These are phyloP conservation scores for Ustilago cynodontis DNA, from an alignment of 1,284 basidiomycete species.

Conservation along the genomic window DNA sequence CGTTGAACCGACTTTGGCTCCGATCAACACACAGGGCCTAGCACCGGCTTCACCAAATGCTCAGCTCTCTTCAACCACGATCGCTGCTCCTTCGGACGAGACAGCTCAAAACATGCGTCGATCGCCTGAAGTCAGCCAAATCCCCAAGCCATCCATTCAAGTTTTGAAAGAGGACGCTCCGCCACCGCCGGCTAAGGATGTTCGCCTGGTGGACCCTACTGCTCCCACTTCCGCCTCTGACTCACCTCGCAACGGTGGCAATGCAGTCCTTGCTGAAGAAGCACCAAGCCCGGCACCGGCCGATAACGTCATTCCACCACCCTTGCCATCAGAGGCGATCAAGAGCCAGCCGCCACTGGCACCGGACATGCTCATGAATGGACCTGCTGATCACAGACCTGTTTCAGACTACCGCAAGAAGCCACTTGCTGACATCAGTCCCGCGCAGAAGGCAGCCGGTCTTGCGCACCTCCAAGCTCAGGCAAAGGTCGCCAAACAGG, in stretches of 20 bases:
- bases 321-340: slow-evolving; percentile 39
- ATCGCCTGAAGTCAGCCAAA: slow-evolving; percentile 24
- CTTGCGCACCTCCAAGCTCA: slow-evolving; percentile 45
- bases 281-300: slow-evolving; percentile 12
- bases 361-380: slow-evolving; percentile 30
- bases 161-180: slow-evolving; percentile 16
- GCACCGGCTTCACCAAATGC: slow-evolving; percentile 28
- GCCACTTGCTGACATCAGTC: slow-evolving; percentile 53
- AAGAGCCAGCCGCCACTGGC: slow-evolving; percentile 13
- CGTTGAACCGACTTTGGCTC: slow-evolving; percentile 20
- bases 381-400: slow-evolving; percentile 42
- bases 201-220: slow-evolving; percentile 1
- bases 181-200: slow-evolving; percentile 28
- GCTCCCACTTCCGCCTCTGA: not conserved
- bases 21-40: slow-evolving; percentile 37
- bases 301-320: slow-evolving; percentile 56
- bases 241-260: slow-evolving; percentile 12
- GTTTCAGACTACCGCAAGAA: slow-evolving; percentile 60
- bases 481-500: slow-evolving; percentile 28
- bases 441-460: slow-evolving; percentile 48
- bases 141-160: slow-evolving; percentile 4
- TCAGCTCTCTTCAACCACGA: slow-evolving; percentile 38
- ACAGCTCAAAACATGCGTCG: slow-evolving; percentile 29
- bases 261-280: not conserved
- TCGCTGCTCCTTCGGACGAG: slow-evolving; percentile 35